These are phyloP conservation scores for Syzygium aqueum DNA, from an alignment of 345 rosid genomes.

Conservation along the genomic window DNA sequence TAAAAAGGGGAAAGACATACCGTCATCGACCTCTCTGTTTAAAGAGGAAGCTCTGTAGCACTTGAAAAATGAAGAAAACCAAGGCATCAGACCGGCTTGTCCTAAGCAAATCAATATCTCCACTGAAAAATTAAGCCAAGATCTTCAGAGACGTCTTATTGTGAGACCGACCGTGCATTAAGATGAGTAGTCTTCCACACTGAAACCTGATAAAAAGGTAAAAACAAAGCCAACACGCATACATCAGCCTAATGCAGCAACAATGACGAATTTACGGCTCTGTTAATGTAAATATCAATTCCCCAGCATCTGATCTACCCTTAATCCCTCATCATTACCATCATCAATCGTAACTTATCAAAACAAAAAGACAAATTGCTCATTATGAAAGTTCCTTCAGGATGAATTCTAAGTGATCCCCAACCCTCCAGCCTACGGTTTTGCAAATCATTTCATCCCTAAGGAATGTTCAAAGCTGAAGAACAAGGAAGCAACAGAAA, in stretches of 20 bases:
- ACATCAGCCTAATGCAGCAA: neutral
- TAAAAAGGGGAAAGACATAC: neutral
- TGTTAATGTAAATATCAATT: neutral
- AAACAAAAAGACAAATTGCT: neutral
- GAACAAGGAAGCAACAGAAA: neutral
- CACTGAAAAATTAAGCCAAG: neutral
- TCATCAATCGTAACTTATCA: neutral
- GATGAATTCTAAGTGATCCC: neutral
- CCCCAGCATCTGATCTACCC: neutral
- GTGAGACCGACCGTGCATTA: neutral
- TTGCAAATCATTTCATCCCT: neutral
- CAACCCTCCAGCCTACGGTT: neutral
- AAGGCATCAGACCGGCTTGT: neutral
- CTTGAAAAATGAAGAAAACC: neutral
- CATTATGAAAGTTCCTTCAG: neutral
- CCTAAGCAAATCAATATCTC: neutral
- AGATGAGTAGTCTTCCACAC: neutral
- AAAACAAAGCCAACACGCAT: neutral
- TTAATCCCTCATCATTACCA: neutral
- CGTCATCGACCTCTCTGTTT: neutral
- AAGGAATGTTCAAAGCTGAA: neutral
- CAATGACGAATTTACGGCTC: neutral
- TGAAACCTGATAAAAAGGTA: neutral
- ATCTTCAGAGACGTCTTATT: neutral
- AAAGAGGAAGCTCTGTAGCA: neutral